A percentile compares a stretch with the other conserved stretches of the same genome.
Evolutionary conservation across 305 asterid genomes (phyloP).

Genomic region (Coffea humblotiana): DNA sequence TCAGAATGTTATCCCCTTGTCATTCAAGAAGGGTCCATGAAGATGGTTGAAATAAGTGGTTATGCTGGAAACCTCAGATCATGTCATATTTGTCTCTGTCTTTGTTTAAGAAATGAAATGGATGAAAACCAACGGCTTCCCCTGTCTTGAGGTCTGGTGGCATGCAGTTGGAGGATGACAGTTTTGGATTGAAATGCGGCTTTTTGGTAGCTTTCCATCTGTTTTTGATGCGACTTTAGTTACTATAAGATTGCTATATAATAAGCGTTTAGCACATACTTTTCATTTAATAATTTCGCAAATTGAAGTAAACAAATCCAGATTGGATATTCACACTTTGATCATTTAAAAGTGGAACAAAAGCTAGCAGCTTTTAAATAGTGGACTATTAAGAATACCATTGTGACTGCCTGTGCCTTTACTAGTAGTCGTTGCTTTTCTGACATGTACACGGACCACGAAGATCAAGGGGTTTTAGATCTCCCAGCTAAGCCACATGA

Average conservation of each 20-base stretch:
- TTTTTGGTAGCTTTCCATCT: constrained; percentile 6
- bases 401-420: background rate
- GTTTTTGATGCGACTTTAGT: background rate
- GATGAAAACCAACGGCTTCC: constrained; percentile 32
- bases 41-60: background rate
- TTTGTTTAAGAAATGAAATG: background rate
- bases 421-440: background rate
- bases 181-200: constrained; percentile 14
- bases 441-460: background rate
- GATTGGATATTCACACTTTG: background rate
- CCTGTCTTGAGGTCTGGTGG: constrained; percentile 38
- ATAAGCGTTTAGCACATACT: constrained; percentile 18
- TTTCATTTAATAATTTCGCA: constrained; percentile 17
- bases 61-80: constrained; percentile 4
- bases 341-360: background rate
- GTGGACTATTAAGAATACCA: background rate
- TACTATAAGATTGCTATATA: background rate
- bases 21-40: background rate
- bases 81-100: background rate
- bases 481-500: constrained; percentile 10
- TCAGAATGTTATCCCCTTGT: background rate
- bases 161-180: constrained; percentile 37
- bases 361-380: background rate
- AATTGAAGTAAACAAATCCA: constrained; percentile 23
- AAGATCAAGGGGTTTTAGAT: background rate